Percentiles rank a stretch among this genome's conserved stretches.
Conservation (phyloP, 116 monocot species). For the Dioscorea cayenensis region DNA sequence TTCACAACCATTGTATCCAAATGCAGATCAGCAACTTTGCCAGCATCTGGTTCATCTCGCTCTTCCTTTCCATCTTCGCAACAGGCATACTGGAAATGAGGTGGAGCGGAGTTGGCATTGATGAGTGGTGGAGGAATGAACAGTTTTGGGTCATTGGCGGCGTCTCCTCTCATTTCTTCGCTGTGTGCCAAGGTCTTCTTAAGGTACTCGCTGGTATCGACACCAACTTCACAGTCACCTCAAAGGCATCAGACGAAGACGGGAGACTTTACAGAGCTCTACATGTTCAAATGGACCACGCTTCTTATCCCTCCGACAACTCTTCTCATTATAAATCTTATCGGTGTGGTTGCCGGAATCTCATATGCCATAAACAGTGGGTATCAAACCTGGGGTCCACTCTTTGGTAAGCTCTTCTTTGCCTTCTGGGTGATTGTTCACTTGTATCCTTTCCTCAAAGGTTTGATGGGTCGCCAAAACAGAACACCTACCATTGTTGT, state of each 20-base stretch:
- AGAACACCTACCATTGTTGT: conserved; percentile 32
- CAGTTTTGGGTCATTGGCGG: conserved; percentile 43
- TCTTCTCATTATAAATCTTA: conserved; percentile 19
- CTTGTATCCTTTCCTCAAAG: conserved; percentile 34
- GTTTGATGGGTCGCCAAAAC: conserved; percentile 31
- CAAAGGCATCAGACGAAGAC: conserved; percentile 15
- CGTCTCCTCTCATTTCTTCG: conserved; percentile 33
- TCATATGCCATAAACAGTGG: conserved; percentile 25
- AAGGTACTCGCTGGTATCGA: conserved; percentile 28
- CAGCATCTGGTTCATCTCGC: conserved; percentile 29
- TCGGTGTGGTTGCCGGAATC: conserved; percentile 25
- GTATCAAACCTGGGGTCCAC: conserved; percentile 27
- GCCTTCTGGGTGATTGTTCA: conserved; percentile 40
- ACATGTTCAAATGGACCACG: conserved; percentile 22
- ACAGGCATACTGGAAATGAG: conserved; percentile 41
- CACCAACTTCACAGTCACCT: conserved; percentile 30
- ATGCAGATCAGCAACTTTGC: conserved; percentile 31
- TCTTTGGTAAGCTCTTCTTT: conserved; percentile 35
- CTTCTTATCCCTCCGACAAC: conserved; percentile 34
- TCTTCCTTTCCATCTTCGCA: conserved; percentile 27
- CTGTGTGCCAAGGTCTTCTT: conserved; percentile 29
- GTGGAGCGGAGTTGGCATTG: conserved; percentile 29
- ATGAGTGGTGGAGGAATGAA: conserved; percentile 45
- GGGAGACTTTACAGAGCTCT: conserved; percentile 15
- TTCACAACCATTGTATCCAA: background rate